Evolutionary conservation across 768 basidiomycete genomes (phyloP), one percentile per base, ranked within the genome.

Genomic region (Boletus reticulatus): DNA sequence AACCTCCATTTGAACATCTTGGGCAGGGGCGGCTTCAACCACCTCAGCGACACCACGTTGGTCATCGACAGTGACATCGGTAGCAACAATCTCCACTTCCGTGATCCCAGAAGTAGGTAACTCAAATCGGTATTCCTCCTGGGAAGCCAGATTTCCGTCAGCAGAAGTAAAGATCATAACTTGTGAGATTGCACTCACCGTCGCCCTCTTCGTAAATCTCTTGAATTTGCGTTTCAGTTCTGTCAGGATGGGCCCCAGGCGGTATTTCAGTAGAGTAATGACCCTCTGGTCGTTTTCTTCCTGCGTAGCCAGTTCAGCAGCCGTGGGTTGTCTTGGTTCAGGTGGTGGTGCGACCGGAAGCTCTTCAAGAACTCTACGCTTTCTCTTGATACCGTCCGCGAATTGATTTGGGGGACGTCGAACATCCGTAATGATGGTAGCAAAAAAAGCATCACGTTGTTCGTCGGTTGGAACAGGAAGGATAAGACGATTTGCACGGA

Each of bases 151-250:
- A n/a, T 20, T 46, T 19, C 48, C 57, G 56, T 69, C 34, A 56
- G 60, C 36, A 32, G 54, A 50, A n/a, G 12, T 13, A 20, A 38
- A 55, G 7, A 3, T 3, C 2, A 32, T 48, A 17, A 44, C 24
- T 0, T 27, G 20, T 29, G 45, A 31, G 50, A 46, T 53, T 50
- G 17, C 22, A 76, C 86, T 67, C 62, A 94, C 94, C 57, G 77
- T 78, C 42, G 90, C 88, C 37, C 80, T 75, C 73, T 93, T 93
- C 0, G 85, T 88, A 67, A 97, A 95, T 61, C 89, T 80, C 78
- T 94, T 93, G 69, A 88, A 94, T 74, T 94, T 94, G 69, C 92
- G 83, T 76, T 92, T 94, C 62, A 99, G 75, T 68, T 98, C 94
- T 3, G 82, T 82, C 49, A 98, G 74, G 48, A 98, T 87, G 2